phyloP scores from a whole-genome alignment of 208 protist genomes.

The Borovskyia barvae region DNA sequence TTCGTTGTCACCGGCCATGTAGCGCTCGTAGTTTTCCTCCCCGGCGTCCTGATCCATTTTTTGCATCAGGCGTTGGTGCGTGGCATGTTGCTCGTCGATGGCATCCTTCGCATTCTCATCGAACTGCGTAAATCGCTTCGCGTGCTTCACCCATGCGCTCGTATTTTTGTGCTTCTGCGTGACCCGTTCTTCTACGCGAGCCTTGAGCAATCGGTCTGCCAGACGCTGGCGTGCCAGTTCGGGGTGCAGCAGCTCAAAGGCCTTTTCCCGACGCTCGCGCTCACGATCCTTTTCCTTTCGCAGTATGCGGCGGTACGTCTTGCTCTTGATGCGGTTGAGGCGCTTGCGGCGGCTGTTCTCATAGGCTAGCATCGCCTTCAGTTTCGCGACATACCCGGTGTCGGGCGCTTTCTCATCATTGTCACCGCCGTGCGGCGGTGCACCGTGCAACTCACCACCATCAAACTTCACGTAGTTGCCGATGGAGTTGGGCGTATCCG shows the following conservation, averaged over 20 bases:
- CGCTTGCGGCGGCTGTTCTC: constrained; percentile 84
- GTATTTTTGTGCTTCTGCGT: constrained; percentile 93
- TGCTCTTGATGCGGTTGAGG: constrained; percentile 92
- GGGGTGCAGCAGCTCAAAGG: constrained; percentile 87
- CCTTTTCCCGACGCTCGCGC: constrained; percentile 71
- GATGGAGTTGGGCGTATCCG: constrained; percentile 30
- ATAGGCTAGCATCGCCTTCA: constrained; percentile 88
- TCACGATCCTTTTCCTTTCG: constrained; percentile 91
- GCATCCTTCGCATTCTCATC: constrained; percentile 81
- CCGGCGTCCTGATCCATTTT: constrained; percentile 89
- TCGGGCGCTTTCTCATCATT: constrained; percentile 30
- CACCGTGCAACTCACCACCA: constrained; percentile 4
- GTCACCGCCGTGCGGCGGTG: constrained; percentile 1
- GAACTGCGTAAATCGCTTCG: constrained; percentile 81
- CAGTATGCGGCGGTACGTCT: constrained; percentile 91
- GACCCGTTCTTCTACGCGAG: constrained; percentile 84
- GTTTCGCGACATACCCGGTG: constrained; percentile 77
- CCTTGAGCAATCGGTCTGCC: constrained; percentile 73
- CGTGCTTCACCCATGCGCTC: constrained; percentile 89
- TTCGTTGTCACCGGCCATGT: constrained; percentile 41
- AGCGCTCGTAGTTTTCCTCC: constrained; percentile 58
- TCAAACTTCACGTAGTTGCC: constrained; percentile 45
- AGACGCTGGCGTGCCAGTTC: constrained; percentile 74
- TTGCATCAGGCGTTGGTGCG: constrained; percentile 88
- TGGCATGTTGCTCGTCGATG: constrained; percentile 80